Evolutionary conservation across 1,139 yeast genomes (phyloP).

Genomic region (Saccharomyces hybrid): DNA sequence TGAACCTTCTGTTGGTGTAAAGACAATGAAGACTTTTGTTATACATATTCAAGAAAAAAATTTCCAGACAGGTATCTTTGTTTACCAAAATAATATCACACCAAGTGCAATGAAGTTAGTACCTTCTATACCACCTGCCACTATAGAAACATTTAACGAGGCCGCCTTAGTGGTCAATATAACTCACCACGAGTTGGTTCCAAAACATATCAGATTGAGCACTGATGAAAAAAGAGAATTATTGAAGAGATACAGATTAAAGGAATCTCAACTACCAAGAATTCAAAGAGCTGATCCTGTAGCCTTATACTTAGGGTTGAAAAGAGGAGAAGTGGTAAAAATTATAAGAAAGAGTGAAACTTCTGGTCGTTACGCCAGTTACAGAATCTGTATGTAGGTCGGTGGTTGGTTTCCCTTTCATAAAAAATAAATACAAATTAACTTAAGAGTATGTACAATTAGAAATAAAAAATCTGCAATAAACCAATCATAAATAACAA

Average conservation of each 20-base stretch:
- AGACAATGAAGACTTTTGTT: constrained; percentile 95
- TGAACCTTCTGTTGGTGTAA: constrained; percentile 90
- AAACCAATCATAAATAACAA: background rate
- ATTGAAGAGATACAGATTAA: constrained; percentile 82
- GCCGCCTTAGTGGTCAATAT: constrained; percentile 89
- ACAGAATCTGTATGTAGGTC: constrained; percentile 81
- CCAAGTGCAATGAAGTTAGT: constrained; percentile 95
- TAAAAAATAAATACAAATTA: constrained; percentile 3
- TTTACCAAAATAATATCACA: constrained; percentile 81
- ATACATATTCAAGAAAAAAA: constrained; percentile 90
- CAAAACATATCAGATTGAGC: constrained; percentile 81
- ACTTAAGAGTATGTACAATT: background rate
- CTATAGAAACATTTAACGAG: constrained; percentile 93
- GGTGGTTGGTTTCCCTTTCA: background rate
- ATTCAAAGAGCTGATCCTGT: constrained; percentile 98
- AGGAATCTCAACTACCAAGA: constrained; percentile 94
- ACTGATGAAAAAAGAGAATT: constrained; percentile 80
- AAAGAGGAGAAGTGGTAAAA: constrained; percentile 95
- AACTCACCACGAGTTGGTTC: constrained; percentile 95
- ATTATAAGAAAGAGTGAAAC: constrained; percentile 95
- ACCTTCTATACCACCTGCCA: constrained; percentile 95
- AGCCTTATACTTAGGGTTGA: constrained; percentile 88
- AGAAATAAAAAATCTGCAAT: background rate
- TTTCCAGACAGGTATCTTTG: constrained; percentile 86
- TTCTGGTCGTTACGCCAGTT: constrained; percentile 96